These are phyloP conservation scores for Dactylonectria estremocensis DNA, from an alignment of 2,329 filamentous ascomycete species.

Conservation along the genomic window DNA sequence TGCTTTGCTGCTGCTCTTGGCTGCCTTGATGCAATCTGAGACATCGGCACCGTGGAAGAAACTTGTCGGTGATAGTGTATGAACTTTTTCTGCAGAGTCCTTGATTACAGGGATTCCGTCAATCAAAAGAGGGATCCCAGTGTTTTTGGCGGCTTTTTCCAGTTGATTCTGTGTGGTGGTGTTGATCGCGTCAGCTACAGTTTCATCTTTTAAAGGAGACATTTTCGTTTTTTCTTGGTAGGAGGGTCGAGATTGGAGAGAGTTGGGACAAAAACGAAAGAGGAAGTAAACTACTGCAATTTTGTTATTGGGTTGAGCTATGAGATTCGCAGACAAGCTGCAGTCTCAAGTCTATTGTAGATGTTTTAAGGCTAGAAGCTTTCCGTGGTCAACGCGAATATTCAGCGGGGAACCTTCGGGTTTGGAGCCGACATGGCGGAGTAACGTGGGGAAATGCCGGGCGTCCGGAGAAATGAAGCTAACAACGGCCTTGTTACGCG, in stretches of 20 bases:
- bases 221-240: background rate
- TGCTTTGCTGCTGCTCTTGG: background rate
- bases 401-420: background rate
- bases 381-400: background rate
- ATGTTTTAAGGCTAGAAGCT: background rate
- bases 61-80: background rate
- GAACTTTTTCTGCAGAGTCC: background rate
- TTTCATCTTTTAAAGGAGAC: background rate
- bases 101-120: background rate
- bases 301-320: too few species aligned
- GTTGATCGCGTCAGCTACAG: background rate
- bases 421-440: background rate
- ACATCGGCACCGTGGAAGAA: background rate
- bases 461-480: background rate
- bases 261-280: too few species aligned
- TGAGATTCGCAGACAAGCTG: too few species aligned
- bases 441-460: background rate
- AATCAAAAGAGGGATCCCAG: background rate
- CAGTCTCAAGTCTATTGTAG: too few species aligned
- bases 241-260: too few species aligned
- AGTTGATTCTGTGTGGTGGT: background rate
- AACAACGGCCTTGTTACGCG: background rate
- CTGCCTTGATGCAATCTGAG: background rate
- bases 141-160: background rate
- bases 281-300: too few species aligned